A percentile compares a stretch with the other conserved stretches of the same genome.
phyloP scores from a whole-genome alignment of 2,329 filamentous ascomycete genomes.

The Neurospora sp. region DNA sequence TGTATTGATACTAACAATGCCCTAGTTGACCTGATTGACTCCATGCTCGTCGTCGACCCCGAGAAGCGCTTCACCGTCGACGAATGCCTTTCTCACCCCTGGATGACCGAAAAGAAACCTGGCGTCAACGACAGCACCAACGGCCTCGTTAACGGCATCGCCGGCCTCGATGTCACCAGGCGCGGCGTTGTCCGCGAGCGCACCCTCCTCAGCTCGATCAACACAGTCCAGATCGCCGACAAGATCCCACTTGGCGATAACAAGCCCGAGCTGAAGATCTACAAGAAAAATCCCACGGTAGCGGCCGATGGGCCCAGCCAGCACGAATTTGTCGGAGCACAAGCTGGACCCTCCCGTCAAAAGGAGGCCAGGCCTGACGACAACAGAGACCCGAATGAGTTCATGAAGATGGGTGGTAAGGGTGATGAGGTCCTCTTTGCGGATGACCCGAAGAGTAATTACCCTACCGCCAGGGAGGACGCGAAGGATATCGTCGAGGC shows the following conservation, averaged over 20 bases:
- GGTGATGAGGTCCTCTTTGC: conserved; percentile 73
- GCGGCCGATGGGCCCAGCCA: neutral
- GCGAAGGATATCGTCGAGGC: conserved; percentile 24
- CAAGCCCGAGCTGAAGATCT: conserved; percentile 59
- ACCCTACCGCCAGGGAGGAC: conserved; percentile 22
- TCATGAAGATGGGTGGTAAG: conserved; percentile 74
- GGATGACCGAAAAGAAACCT: conserved; percentile 57
- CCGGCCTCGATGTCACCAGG: conserved; percentile 70
- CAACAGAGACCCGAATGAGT: conserved; percentile 60
- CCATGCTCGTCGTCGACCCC: conserved; percentile 84
- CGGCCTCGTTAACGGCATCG: conserved; percentile 79
- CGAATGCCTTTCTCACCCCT: conserved; percentile 83
- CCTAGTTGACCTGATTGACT: conserved; percentile 77
- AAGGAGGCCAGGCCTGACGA: conserved; percentile 59
- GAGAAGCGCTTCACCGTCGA: conserved; percentile 79
- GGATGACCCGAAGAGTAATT: conserved; percentile 46
- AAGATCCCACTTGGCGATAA: conserved; percentile 44
- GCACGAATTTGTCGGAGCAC: neutral
- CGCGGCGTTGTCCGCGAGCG: conserved; percentile 73
- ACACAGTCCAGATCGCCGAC: conserved; percentile 52
- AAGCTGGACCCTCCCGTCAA: conserved; percentile 16
- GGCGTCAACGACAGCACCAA: conserved; percentile 79
- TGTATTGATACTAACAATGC: conserved; percentile 9
- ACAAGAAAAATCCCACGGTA: conserved; percentile 52
- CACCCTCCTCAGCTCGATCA: conserved; percentile 73